phyloP scores from a whole-genome alignment of 805 yeast species.

The Metschnikowia continentalis region DNA sequence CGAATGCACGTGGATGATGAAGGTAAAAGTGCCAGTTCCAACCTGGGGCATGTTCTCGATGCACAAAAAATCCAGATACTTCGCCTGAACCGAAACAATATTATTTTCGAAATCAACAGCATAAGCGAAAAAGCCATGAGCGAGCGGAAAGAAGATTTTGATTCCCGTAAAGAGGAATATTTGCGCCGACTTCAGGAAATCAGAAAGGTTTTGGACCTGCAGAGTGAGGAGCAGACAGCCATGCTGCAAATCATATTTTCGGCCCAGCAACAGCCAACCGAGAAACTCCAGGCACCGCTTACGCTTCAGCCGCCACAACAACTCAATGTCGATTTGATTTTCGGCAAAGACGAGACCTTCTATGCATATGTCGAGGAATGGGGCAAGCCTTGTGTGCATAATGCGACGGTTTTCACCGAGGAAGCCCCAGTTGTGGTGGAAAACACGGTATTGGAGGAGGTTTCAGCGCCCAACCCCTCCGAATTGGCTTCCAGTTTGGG shows the following conservation, averaged over 20 bases:
- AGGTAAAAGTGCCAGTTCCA: background rate
- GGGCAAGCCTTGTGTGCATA: conserved; percentile 10
- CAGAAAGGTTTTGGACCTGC: conserved; percentile 26
- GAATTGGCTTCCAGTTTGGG: conserved; percentile 23
- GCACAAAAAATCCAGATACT: conserved; percentile 9
- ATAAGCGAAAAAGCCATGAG: conserved; percentile 27
- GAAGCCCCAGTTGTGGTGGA: background rate
- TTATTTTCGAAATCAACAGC: conserved; percentile 29
- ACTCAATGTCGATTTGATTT: conserved; percentile 5
- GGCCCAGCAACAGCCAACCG: background rate
- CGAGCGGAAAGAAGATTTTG: conserved; percentile 24
- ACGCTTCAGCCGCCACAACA: conserved; percentile 6
- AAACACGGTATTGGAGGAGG: background rate
- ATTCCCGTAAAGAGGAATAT: conserved; percentile 20
- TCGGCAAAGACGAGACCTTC: conserved; percentile 9
- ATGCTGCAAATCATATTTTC: conserved; percentile 10
- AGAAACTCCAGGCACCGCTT: background rate
- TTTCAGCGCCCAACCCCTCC: conserved; percentile 1
- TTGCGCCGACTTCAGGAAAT: conserved; percentile 21
- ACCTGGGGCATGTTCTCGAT: conserved; percentile 5
- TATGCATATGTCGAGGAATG: conserved; percentile 9
- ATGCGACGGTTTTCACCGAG: background rate
- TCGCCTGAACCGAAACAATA: conserved; percentile 23
- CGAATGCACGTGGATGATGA: background rate
- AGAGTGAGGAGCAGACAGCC: conserved; percentile 20